Evolutionary conservation across 208 protist genomes (phyloP).

Genomic region (Trichomonas gallinae): DNA sequence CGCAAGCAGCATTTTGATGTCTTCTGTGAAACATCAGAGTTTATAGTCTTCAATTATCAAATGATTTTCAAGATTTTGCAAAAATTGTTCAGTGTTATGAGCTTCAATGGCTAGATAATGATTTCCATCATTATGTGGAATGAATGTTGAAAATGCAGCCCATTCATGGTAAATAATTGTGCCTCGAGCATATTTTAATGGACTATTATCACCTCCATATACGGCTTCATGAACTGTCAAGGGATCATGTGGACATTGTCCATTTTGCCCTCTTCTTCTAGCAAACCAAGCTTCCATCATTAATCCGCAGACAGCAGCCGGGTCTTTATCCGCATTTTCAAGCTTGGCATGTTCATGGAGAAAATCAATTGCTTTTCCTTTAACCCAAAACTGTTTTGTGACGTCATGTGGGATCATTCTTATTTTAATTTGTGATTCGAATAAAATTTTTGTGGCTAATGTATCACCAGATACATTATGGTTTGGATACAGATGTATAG

Average conservation of each 20-base stretch:
- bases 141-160: not conserved
- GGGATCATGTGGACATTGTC: conserved; percentile 7
- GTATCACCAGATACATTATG: not conserved
- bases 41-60: not conserved
- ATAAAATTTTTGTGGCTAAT: not conserved
- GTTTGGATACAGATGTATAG: not conserved
- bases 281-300: not conserved
- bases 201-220: not conserved
- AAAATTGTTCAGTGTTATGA: not conserved
- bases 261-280: not conserved
- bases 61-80: not conserved
- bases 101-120: not conserved
- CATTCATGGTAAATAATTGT: not conserved
- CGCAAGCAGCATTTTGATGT: too few species aligned
- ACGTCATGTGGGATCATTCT: not conserved
- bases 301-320: not conserved
- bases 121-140: not conserved
- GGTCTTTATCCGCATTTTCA: not conserved
- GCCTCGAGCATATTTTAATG: not conserved
- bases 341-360: not conserved
- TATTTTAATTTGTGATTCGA: not conserved
- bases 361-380: not conserved
- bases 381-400: not conserved
- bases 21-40: too few species aligned
- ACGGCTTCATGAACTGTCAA: not conserved